These are phyloP conservation scores for Beta corolliflora DNA, from an alignment of 179 eudicot species.

Conservation along the genomic window DNA sequence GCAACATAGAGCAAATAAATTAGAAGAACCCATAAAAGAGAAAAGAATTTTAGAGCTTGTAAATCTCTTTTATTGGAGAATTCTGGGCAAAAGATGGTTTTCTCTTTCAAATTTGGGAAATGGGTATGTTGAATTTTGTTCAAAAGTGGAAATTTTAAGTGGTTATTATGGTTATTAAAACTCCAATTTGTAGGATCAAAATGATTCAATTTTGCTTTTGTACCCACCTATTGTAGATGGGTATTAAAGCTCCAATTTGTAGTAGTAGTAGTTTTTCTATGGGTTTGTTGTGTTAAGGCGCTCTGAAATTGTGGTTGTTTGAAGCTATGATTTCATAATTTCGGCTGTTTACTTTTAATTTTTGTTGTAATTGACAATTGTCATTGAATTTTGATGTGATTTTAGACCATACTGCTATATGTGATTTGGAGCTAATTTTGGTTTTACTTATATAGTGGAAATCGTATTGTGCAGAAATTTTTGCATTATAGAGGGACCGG, in stretches of 20 bases:
- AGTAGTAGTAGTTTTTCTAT: background rate
- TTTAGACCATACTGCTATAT: background rate
- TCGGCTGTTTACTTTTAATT: background rate
- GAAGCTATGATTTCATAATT: background rate
- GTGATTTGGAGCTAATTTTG: background rate
- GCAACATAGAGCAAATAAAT: no score
- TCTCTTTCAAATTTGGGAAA: background rate
- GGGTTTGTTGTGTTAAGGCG: no score
- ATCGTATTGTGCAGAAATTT: conserved; percentile 51
- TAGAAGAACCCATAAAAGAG: no score
- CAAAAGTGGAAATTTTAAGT: background rate
- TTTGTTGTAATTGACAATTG: background rate
- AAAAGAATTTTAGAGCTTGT: no score
- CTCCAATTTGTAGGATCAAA: no score
- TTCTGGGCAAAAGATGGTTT: background rate
- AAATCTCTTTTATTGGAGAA: background rate
- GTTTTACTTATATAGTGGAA: conserved; percentile 10
- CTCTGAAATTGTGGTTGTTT: no score
- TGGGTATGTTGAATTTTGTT: background rate
- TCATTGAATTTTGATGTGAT: background rate
- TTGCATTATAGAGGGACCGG: conserved; percentile 97
- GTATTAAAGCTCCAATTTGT: background rate
- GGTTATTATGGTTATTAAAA: background rate
- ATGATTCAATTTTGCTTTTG: no score
- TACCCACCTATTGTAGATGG: no score